Conservation (phyloP, 2,329 filamentous ascomycete genomes). For the Trichoderma semiorbis region DNA sequence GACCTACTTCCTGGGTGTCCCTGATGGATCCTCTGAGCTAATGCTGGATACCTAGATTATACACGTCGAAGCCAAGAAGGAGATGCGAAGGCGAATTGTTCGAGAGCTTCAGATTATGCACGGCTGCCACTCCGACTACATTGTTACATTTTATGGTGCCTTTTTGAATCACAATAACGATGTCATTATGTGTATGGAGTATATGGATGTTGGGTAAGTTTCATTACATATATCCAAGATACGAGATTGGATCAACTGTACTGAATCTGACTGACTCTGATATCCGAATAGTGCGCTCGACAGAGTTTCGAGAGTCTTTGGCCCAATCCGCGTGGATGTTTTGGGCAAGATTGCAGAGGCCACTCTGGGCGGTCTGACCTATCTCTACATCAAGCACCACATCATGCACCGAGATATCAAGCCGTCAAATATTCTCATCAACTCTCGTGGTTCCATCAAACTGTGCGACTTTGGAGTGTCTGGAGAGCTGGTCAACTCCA, state of each 20-base stretch:
- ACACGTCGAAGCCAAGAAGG: slow-evolving; percentile 95
- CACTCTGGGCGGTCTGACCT: slow-evolving; percentile 86
- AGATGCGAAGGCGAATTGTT: slow-evolving; percentile 94
- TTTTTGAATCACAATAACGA: slow-evolving; percentile 96
- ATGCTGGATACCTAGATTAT: slow-evolving; percentile 64
- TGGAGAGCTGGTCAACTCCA: slow-evolving; percentile 94
- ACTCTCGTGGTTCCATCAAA: slow-evolving; percentile 92
- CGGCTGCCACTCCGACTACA: slow-evolving; percentile 93
- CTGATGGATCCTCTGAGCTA: neutral
- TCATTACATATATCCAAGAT: neutral
- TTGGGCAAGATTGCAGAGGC: slow-evolving; percentile 97
- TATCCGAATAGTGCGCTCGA: slow-evolving; percentile 69
- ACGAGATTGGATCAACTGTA: neutral
- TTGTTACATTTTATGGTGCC: slow-evolving; percentile 96
- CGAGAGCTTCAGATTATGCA: slow-evolving; percentile 98
- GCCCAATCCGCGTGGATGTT: slow-evolving; percentile 91
- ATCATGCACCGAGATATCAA: slow-evolving; percentile 99
- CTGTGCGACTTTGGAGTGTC: slow-evolving; percentile 99
- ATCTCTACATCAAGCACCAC: slow-evolving; percentile 90
- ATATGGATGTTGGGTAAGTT: slow-evolving; percentile 96
- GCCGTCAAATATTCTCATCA: slow-evolving; percentile 94
- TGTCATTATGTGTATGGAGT: slow-evolving; percentile 99
- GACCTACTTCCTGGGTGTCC: slow-evolving; percentile 15
- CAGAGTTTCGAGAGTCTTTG: slow-evolving; percentile 89
- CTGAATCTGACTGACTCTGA: neutral